phyloP scores from a whole-genome alignment of 768 basidiomycete genomes.

The Rubroboletus pulcherrimus region DNA sequence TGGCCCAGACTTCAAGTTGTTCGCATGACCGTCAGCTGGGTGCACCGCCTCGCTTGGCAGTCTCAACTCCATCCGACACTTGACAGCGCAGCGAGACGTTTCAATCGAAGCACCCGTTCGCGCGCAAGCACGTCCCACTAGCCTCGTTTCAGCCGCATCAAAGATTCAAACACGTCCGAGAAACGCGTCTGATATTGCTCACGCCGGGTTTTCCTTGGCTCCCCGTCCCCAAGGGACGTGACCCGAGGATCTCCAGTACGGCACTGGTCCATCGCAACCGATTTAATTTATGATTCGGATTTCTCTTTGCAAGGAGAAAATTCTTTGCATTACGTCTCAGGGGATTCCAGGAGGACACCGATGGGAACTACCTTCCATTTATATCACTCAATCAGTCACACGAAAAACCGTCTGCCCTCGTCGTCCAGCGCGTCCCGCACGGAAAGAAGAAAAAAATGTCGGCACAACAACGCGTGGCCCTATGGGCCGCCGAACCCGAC shows the following conservation, averaged over 20 bases:
- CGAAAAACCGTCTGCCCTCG: not conserved
- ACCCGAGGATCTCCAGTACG: no score
- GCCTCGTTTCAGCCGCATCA: not conserved
- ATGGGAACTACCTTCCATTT: slow-evolving; percentile 20
- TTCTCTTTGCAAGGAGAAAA: not conserved
- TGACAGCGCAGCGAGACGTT: no score
- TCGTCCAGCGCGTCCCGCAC: not conserved
- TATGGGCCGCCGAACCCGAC: slow-evolving; percentile 79
- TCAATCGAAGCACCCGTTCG: not conserved
- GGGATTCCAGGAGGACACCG: no score
- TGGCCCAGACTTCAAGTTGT: not conserved
- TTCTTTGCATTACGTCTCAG: not conserved
- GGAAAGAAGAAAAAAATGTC: slow-evolving; percentile 29
- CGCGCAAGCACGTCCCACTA: not conserved
- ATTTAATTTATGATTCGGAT: no score
- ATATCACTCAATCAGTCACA: not conserved
- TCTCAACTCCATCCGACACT: no score
- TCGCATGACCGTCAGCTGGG: not conserved
- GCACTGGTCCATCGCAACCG: not conserved
- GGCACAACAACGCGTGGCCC: slow-evolving; percentile 61
- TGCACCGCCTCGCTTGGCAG: no score
- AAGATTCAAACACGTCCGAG: not conserved
- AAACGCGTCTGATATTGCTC: no score
- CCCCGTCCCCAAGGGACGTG: not conserved
- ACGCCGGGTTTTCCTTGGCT: no score